Evolutionary conservation across 441 rosid species (phyloP), one percentile per base, ranked within the genome.

Genomic region (Gossypium gossypioides): DNA sequence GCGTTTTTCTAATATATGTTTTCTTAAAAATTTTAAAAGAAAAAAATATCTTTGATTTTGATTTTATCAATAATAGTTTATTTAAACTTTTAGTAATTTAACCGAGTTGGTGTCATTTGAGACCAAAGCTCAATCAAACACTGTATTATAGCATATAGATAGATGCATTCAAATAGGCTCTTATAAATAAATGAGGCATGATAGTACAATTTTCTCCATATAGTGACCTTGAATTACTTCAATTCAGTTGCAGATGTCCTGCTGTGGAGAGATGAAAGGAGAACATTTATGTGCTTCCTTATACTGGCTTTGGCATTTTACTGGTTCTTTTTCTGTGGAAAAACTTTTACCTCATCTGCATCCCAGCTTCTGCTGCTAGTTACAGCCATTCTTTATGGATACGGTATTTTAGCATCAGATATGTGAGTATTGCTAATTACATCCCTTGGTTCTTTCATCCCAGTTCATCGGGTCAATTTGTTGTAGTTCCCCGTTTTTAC

Each of bases 201-300:
- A 51, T 18, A 52, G 3, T 68, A 46, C 72, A 68, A 32, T 29
- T 27, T 48, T 68, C 4, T 56, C 59, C 56, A 27, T 68, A 68
- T 63, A 21, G 18, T 64, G 44, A 24, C 37, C 52, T 73, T 78
- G 56, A 69, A 65, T 56, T 77, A 34, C 80, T 74, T 65, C 42
- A 2, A 51, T 86, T 86, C 94, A 94, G 99, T 88, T 82, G 90
- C 94, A 12, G 89, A 88, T 56, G 79, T 94, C 81, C 88, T 90
- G 68, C 88, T 94, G 37, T 94, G 99, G 99, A 92, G 96, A 83
- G 90, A 94, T 75, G 90, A 90, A 86, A 94, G 86, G 89, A 81
- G 73, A 82, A 87, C 99, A 71, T 90, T 92, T 68, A 50, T 82
- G 6, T 90, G 79, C 81, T 90, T 92, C 71, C 73, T 90, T 61